phyloP scores from a whole-genome alignment of 2,329 filamentous ascomycete genomes.

The Neurospora sp. region DNA sequence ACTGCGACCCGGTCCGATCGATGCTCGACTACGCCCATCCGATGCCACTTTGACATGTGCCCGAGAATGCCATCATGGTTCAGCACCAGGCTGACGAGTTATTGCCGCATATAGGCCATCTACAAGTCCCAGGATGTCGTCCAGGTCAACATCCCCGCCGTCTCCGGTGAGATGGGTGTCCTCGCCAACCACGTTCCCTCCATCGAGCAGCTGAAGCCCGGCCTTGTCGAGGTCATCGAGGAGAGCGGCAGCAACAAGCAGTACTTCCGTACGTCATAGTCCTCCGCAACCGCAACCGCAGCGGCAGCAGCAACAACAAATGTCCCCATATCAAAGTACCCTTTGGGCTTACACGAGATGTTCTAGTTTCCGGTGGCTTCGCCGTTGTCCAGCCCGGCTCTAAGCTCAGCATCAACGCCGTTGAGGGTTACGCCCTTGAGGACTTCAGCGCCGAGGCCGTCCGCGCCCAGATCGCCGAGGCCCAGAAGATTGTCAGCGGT shows the following conservation, averaged over 20 bases:
- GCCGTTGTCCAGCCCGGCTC: conserved; percentile 95
- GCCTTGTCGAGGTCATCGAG: conserved; percentile 89
- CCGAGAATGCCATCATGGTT: conserved; percentile 1
- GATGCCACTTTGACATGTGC: conserved; percentile 16
- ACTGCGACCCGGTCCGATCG: conserved; percentile 6
- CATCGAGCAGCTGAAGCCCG: conserved; percentile 98
- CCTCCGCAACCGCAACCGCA: background rate
- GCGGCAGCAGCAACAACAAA: background rate
- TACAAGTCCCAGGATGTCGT: conserved; percentile 63
- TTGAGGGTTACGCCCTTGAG: conserved; percentile 89
- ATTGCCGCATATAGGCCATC: conserved; percentile 54
- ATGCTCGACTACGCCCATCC: conserved; percentile 5
- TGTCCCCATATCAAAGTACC: background rate
- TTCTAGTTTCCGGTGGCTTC: conserved; percentile 85
- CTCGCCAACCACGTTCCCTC: conserved; percentile 98
- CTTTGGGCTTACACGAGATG: conserved; percentile 8
- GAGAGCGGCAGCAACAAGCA: conserved; percentile 85
- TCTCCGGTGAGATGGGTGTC: conserved; percentile 98
- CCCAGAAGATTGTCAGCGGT: conserved; percentile 87
- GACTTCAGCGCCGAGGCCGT: conserved; percentile 93
- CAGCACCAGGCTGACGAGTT: conserved; percentile 26
- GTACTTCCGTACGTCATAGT: conserved; percentile 77
- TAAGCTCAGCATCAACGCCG: conserved; percentile 92
- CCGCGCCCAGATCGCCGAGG: conserved; percentile 81
- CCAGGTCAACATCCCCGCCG: conserved; percentile 97